Evolutionary conservation across 176 grass and related monocot species (phyloP).

Genomic region (Poa pratensis): DNA sequence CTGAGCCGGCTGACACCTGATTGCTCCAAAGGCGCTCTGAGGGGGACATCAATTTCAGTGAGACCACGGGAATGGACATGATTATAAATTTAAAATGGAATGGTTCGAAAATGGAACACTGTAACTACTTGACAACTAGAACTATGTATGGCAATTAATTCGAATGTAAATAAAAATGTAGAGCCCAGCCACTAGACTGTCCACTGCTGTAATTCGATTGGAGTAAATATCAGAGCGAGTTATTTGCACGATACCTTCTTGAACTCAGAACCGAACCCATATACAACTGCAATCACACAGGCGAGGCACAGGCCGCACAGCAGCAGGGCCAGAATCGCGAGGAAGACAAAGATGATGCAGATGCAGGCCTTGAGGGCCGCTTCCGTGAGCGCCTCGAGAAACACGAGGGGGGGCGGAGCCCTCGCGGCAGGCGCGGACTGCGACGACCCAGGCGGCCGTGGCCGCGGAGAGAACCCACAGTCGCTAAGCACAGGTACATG

Average conservation of each 20-base stretch:
- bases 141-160: background rate
- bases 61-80: background rate
- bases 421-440: background rate
- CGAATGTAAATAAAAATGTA: background rate
- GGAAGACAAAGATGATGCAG: background rate
- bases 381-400: background rate
- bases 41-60: background rate
- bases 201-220: too few species aligned
- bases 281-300: background rate
- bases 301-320: background rate
- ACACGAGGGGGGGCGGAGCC: background rate
- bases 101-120: background rate
- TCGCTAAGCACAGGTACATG: constrained; percentile 6
- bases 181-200: background rate
- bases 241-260: background rate
- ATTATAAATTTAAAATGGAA: background rate
- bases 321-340: background rate
- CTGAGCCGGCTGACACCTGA: background rate
- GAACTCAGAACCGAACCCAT: background rate
- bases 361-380: background rate
- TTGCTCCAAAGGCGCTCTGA: background rate
- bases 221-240: background rate
- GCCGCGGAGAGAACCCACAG: background rate
- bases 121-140: background rate
- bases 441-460: background rate